These are phyloP conservation scores for Cercospora sp. DNA, from an alignment of 2,329 filamentous ascomycete genomes.

Conservation along the genomic window DNA sequence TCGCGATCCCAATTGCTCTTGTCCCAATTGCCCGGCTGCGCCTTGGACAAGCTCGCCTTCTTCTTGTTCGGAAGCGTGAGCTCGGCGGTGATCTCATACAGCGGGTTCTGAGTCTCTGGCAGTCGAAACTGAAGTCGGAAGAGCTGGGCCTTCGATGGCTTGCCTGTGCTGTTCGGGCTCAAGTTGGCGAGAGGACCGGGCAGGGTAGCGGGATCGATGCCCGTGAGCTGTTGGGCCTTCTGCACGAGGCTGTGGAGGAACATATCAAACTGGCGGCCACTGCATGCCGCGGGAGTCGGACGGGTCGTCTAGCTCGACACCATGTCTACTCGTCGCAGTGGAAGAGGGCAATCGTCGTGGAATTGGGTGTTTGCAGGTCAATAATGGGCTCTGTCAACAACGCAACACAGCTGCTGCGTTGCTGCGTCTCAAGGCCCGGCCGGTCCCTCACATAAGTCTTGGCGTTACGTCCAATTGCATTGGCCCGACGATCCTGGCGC, in stretches of 20 bases:
- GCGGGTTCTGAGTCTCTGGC: slow-evolving; percentile 83
- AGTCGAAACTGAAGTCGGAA: slow-evolving; percentile 97
- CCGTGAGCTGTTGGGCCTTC: slow-evolving; percentile 70
- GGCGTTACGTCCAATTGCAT: background rate
- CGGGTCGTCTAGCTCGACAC: slow-evolving; percentile 1
- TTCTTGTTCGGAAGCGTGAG: slow-evolving; percentile 74
- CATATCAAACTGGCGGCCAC: slow-evolving; percentile 43
- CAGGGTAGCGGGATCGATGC: slow-evolving; percentile 80
- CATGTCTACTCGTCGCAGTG: background rate
- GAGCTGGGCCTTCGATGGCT: slow-evolving; percentile 85
- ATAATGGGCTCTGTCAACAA: slow-evolving; percentile 5
- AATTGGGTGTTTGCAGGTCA: background rate
- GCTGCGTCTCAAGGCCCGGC: background rate
- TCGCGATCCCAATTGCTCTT: slow-evolving; percentile 65
- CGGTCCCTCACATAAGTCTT: slow-evolving; percentile 8
- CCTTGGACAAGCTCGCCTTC: slow-evolving; percentile 39
- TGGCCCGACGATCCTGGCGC: background rate
- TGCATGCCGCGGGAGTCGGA: slow-evolving; percentile 10
- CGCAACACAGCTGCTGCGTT: background rate
- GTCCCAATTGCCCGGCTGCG: slow-evolving; percentile 54
- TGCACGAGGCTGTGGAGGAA: slow-evolving; percentile 81
- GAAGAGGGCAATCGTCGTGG: background rate
- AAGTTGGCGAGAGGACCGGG: slow-evolving; percentile 44
- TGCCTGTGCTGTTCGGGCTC: slow-evolving; percentile 67
- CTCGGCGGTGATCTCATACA: slow-evolving; percentile 96